These are phyloP conservation scores for Hansenula anomala DNA, from an alignment of 1,139 yeast genomes.

Conservation along the genomic window DNA sequence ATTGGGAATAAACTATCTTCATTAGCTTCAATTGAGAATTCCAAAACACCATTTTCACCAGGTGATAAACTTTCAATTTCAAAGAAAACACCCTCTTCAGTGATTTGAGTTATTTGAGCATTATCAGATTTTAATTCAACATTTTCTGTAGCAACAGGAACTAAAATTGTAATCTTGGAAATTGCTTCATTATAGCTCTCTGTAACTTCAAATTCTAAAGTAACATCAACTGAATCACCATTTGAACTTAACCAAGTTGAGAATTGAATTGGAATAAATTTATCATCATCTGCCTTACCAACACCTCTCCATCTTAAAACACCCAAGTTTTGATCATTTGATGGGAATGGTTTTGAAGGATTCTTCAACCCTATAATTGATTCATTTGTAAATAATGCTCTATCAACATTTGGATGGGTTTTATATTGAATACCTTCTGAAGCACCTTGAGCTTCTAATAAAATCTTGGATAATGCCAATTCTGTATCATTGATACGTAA, in stretches of 20 bases:
- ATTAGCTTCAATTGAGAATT: slow-evolving; percentile 67
- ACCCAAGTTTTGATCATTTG: slow-evolving; percentile 85
- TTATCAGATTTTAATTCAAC: slow-evolving; percentile 47
- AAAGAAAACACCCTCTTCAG: slow-evolving; percentile 60
- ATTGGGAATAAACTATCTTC: slow-evolving; percentile 92
- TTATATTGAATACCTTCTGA: slow-evolving; percentile 64
- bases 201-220: slow-evolving; percentile 79
- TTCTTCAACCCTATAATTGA: slow-evolving; percentile 73
- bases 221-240: slow-evolving; percentile 60
- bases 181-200: slow-evolving; percentile 43
- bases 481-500: slow-evolving; percentile 75
- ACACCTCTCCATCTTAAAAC: slow-evolving; percentile 87
- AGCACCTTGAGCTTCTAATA: slow-evolving; percentile 45
- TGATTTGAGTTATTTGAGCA: slow-evolving; percentile 40
- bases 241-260: slow-evolving; percentile 82
- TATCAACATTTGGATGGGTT: slow-evolving; percentile 95
- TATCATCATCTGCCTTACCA: slow-evolving; percentile 51
- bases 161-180: slow-evolving; percentile 53
- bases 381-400: slow-evolving; percentile 53
- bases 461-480: slow-evolving; percentile 60
- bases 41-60: slow-evolving; percentile 69
- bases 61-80: slow-evolving; percentile 43
- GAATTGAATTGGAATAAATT: slow-evolving; percentile 65
- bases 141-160: slow-evolving; percentile 61
- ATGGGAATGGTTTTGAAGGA: slow-evolving; percentile 75